phyloP scores from a whole-genome alignment of 2,329 filamentous ascomycete genomes.

The Didymella glomerata region DNA sequence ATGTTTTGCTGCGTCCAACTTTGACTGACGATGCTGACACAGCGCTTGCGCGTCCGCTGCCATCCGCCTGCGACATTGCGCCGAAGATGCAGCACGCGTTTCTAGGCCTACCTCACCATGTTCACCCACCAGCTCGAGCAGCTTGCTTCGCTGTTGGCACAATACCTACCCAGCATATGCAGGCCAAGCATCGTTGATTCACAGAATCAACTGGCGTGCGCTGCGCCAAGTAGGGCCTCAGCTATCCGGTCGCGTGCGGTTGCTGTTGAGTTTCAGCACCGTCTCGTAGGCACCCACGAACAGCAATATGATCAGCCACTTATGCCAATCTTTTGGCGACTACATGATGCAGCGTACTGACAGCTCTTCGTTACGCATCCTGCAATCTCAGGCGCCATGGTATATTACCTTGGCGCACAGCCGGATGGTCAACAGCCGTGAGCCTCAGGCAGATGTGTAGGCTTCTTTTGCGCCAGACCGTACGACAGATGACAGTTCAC shows the following conservation, averaged over 20 bases:
- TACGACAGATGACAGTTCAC: constrained; percentile 8
- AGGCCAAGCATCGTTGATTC: neutral
- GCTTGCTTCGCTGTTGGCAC: neutral
- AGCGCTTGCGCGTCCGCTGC: neutral
- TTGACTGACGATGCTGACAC: neutral
- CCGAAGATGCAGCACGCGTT: neutral
- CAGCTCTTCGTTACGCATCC: neutral
- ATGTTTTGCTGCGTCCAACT: neutral
- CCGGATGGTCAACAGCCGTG: constrained; percentile 18
- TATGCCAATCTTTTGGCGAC: constrained; percentile 11
- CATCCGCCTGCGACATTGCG: neutral
- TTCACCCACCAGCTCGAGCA: neutral
- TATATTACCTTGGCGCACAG: constrained; percentile 7
- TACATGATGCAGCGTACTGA: neutral
- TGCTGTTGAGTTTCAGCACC: constrained; percentile 17
- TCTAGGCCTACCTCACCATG: neutral
- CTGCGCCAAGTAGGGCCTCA: neutral
- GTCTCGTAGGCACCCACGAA: constrained; percentile 11
- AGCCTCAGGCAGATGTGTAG: constrained; percentile 14
- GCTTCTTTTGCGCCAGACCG: constrained; percentile 1
- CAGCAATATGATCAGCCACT: constrained; percentile 2
- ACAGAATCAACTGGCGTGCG: no score
- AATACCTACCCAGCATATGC: neutral
- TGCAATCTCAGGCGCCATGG: constrained; percentile 13
- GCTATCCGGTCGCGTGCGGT: neutral